Evolutionary conservation across 139 green algal species (phyloP).

Genomic region (Chlorella vulgaris): DNA sequence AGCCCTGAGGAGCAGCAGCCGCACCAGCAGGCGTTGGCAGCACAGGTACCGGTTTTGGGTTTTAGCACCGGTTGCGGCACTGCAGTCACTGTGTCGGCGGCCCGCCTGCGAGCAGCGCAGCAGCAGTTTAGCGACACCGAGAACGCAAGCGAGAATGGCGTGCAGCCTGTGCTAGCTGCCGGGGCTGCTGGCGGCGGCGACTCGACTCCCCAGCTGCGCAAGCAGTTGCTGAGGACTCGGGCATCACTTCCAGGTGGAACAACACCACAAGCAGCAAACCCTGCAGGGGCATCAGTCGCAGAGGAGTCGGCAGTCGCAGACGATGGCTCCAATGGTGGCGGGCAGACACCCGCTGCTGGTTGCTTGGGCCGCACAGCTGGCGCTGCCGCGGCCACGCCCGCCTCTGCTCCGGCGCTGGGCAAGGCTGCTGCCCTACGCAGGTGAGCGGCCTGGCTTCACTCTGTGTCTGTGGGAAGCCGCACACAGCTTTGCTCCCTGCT

Average conservation of each 20-base stretch:
- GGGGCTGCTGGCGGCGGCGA: not conserved
- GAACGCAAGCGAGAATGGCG: not conserved
- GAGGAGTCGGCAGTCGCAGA: not conserved
- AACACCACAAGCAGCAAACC: not conserved
- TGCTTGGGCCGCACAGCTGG: not conserved
- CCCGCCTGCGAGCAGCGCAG: not conserved
- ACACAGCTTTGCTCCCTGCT: too few species aligned
- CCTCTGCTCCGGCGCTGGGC: conserved; percentile 1
- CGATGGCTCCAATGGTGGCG: not conserved
- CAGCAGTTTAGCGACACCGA: not conserved
- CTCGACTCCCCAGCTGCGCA: conserved; percentile 15
- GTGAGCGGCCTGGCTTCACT: not conserved
- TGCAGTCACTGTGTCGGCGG: not conserved
- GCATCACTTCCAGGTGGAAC: not conserved
- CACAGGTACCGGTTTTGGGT: not conserved
- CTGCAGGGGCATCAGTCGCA: too few species aligned
- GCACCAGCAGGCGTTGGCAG: not conserved
- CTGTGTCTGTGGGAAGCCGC: too few species aligned
- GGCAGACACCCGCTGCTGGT: not conserved
- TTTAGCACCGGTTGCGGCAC: not conserved
- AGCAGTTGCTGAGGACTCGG: conserved; percentile 6
- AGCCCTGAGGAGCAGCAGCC: not conserved
- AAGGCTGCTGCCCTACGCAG: not conserved
- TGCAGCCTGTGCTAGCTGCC: not conserved
- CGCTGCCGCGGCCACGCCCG: not conserved